Evolutionary conservation across 345 rosid species (phyloP).

Genomic region (Eucalyptus tenuipes): DNA sequence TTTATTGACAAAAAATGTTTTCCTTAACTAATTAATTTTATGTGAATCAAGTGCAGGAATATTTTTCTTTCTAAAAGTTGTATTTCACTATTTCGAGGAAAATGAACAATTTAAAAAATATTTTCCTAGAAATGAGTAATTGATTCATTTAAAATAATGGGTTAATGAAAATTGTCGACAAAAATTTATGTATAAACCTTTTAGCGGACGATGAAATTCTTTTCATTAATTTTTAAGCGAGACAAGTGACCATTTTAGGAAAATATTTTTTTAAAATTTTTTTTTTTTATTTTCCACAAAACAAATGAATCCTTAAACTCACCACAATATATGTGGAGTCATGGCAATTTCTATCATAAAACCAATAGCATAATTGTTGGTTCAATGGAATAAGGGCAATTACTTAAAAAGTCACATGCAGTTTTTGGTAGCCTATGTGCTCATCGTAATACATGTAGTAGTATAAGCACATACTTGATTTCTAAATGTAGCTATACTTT

Average conservation of each 20-base stretch:
- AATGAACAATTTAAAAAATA: too few species aligned
- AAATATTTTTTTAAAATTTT: background rate
- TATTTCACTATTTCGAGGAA: too few species aligned
- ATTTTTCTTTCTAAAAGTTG: too few species aligned
- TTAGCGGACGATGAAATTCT: accelerated
- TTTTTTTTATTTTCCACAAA: too few species aligned
- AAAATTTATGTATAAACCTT: accelerated
- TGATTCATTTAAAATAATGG: too few species aligned
- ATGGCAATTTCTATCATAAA: background rate
- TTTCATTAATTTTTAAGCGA: background rate
- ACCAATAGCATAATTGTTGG: background rate
- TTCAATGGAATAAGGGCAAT: background rate
- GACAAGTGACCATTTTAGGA: accelerated
- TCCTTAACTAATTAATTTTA: too few species aligned
- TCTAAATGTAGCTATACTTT: background rate
- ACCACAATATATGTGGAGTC: background rate
- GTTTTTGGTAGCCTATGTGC: background rate
- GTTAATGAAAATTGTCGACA: too few species aligned
- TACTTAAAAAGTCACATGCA: background rate
- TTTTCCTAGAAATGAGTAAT: too few species aligned
- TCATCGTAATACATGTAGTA: background rate
- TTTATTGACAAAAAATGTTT: accelerated
- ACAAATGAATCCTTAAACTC: background rate
- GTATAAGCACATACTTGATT: background rate
- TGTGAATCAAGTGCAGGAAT: accelerated